Base-by-base conservation (phyloP, 169 alveolate genomes). In the Plasmodium gallinaceum region DNA sequence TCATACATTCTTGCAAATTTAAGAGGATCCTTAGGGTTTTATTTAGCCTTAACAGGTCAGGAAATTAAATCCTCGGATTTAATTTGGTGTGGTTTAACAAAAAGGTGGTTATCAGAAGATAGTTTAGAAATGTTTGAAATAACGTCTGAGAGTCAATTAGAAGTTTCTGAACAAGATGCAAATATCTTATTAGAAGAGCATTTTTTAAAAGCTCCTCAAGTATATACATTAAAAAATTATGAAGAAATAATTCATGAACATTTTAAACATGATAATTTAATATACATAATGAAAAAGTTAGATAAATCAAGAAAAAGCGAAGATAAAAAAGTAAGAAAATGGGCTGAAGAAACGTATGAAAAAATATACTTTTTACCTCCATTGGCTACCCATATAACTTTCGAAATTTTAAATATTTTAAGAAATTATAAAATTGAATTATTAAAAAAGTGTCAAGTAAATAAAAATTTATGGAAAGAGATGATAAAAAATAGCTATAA, bases 1-100 rank as follows among this genome's bases (percentile, higher is more conserved):
- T 83, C 93, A 18, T 94, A 60, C 54, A 24, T 91, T 12, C 86
- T 93, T 26, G 92, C 94, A n/a, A 76, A 88, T 89, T 46, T 93
- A 54, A 61, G 94, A 42, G 96, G 94, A 10, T 91, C 93, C 51
- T 64, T 94, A 83, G 96, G 96, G 7, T 92, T 92, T 46, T 94
- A 94, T 57, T 71, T 94, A 39, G 86, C 92, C 85, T 76, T 94
- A 70, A 94, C 96, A 22, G 95, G 95, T 42, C 75, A 73, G 42
- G 88, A 24, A 54, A 51, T 94, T 5, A 48, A 46, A n/a, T 94
- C 95, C 3, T 7, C 88, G 1, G 96, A 94, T 46, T 74, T 94
- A 4, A 78, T 94, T 20, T 94, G 95, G 95, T 65, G 92, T 18
- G 96, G 96, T 14, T 69, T 94, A 20, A 92, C 86, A n/a, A 92